These are phyloP conservation scores for Alternaria sp. DNA, from an alignment of 2,329 filamentous ascomycete genomes.

Conservation along the genomic window DNA sequence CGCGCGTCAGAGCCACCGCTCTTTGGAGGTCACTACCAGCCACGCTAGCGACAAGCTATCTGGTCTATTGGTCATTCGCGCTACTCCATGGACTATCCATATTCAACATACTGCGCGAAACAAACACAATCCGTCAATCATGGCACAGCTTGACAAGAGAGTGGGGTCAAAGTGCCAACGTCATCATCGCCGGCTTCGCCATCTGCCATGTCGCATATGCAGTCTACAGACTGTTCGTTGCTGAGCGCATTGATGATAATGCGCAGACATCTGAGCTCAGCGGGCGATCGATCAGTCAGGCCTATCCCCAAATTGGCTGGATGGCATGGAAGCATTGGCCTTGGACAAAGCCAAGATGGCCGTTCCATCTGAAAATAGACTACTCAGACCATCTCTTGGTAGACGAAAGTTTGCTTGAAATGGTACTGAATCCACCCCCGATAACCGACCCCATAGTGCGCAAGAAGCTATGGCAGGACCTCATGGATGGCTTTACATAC, in stretches of 20 bases:
- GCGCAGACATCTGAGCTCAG: not conserved
- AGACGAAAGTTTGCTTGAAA: not conserved
- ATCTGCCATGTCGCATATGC: not conserved
- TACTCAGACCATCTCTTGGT: not conserved
- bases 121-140: not conserved
- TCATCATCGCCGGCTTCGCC: not conserved
- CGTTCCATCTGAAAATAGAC: not conserved
- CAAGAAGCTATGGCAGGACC: too few relatives aligned
- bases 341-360: fast-evolving
- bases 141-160: fast-evolving
- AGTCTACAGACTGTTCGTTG: fast-evolving
- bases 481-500: too few relatives aligned
- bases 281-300: not conserved
- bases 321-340: too few relatives aligned
- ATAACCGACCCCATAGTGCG: too few relatives aligned
- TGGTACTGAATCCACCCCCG: too few relatives aligned
- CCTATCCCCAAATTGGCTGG: too few relatives aligned
- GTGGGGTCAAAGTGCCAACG: not conserved
- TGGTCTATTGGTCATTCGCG: not conserved
- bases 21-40: not conserved
- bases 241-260: not conserved
- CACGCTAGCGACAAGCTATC: not conserved
- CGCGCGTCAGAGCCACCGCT: not conserved
- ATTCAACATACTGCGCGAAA: not conserved
- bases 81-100: not conserved